phyloP scores from a whole-genome alignment of 106 monocot species.

The Dactylorhiza incarnata region DNA sequence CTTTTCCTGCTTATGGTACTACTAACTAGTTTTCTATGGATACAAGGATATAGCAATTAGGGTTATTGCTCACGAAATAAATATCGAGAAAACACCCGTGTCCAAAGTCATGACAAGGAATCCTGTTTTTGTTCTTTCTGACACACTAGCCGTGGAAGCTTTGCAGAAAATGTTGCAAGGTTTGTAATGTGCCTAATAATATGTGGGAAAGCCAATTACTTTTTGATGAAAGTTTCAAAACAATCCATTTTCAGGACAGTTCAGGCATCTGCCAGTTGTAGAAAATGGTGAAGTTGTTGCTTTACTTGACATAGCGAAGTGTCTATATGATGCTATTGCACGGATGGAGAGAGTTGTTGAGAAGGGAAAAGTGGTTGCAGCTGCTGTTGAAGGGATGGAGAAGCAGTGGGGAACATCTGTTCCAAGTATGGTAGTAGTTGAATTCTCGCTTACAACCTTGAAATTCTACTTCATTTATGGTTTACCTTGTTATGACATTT shows the following conservation, averaged over 20 bases:
- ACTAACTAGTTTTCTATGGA: neutral
- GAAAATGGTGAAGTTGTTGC: conserved; percentile 93
- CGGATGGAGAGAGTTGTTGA: conserved; percentile 88
- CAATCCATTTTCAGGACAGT: conserved; percentile 47
- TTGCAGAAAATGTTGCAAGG: conserved; percentile 96
- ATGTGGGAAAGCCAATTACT: neutral
- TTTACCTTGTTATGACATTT: too few species aligned
- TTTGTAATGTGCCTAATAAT: conserved; percentile 11
- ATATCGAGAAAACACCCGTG: conserved; percentile 77
- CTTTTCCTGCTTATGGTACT: neutral
- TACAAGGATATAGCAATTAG: conserved; percentile 69
- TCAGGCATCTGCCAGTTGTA: conserved; percentile 89
- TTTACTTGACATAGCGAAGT: conserved; percentile 84
- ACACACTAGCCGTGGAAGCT: conserved; percentile 86
- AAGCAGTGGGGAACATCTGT: conserved; percentile 73
- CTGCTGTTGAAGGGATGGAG: conserved; percentile 87
- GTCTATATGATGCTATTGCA: conserved; percentile 93
- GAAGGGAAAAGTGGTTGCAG: conserved; percentile 91
- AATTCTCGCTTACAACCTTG: neutral
- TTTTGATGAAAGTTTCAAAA: neutral
- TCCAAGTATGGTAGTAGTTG: conserved; percentile 39
- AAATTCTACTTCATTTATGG: too few species aligned
- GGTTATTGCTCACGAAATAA: conserved; percentile 75
- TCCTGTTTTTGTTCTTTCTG: conserved; percentile 81
- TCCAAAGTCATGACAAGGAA: conserved; percentile 87